Base-by-base conservation (phyloP, 2,329 filamentous ascomycete genomes). In the Xylariaceae sp. region DNA sequence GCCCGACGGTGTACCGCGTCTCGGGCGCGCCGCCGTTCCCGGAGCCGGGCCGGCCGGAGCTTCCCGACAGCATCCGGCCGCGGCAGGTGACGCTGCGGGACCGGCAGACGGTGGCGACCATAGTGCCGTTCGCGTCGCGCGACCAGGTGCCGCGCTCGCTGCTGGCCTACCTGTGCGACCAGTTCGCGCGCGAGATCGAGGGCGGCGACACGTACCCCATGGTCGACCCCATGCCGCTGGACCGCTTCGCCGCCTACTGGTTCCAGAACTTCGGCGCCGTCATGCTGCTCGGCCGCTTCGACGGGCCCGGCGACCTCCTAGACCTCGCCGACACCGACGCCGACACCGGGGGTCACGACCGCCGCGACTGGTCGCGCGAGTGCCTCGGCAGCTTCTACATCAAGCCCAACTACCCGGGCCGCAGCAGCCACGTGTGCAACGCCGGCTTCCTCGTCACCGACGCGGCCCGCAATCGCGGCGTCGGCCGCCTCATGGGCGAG, bases 301-400 rank as follows among this genome's bases (percentile, higher is more conserved):
- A 76, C 32, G n/a, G n/a, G n/a, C n/a, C n/a, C n/a, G n/a, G n/a
- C n/a, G n/a, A n/a, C n/a, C n/a, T n/a, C n/a, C n/a, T n/a, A n/a
- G 70, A 69, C 36, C 64, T 73, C 17, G 70, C 76, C 35, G 77
- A 80, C 36, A 59, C 74, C 39, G 50, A 68, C 47, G 21, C 8
- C 21, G 21, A 23, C 21, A 12, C 8, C 21, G 21, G 21, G 8
- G 21, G 21, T 12, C n/a, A n/a, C n/a, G 60, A 78, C 60, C 59
- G 70, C 58, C 67, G 68, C 44, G 83, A 90, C 59, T 94, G 88
- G 87, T 74, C 77, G 44, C 80, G 79, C 52, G 72, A 83, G 50
- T 94, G 87, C 50, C 65, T 94, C 27, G 88, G 88, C 37, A 93
- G 85, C 62, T 94, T 94, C 62, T 93, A 92, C 62, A 84, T 94